phyloP scores from a whole-genome alignment of 73 alveolate genomes.

The Stentor roeselii region DNA sequence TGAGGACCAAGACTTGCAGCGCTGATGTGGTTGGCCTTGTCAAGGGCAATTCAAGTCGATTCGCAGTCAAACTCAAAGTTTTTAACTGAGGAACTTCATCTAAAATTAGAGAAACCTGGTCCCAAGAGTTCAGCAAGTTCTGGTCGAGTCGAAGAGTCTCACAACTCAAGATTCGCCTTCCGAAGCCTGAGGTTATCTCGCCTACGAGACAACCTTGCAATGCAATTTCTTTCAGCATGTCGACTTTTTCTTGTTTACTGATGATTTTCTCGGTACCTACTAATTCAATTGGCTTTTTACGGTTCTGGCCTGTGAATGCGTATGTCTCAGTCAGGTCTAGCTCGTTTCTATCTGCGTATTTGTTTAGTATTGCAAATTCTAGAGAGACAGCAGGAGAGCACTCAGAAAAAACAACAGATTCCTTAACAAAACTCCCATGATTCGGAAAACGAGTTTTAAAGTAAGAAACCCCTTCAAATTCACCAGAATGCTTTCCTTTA shows the following conservation, averaged over 20 bases:
- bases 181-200: not conserved
- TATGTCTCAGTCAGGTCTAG: not conserved
- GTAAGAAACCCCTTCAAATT: constrained; percentile 79
- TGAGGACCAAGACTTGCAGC: constrained; percentile 48
- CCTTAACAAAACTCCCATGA: constrained; percentile 11
- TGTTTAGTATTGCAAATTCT: constrained; percentile 9
- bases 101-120: constrained; percentile 43
- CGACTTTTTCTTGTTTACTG: not conserved
- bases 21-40: not conserved
- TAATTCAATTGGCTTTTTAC: constrained; percentile 18
- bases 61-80: constrained; percentile 49
- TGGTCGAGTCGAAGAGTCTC: constrained; percentile 49
- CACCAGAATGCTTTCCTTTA: constrained; percentile 85
- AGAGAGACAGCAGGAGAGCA: not conserved
- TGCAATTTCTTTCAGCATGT: constrained; percentile 12
- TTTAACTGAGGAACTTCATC: constrained; percentile 41
- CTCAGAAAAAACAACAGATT: not conserved
- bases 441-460: constrained; percentile 31
- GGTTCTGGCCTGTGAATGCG: constrained; percentile 10
- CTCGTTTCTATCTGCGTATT: constrained; percentile 8
- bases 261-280: constrained; percentile 21
- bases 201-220: constrained; percentile 14
- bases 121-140: constrained; percentile 62
- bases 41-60: constrained; percentile 45
- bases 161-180: constrained; percentile 33